Evolutionary conservation across 805 yeast species (phyloP), one percentile per base, ranked within the genome.

Genomic region (Cyberlindnera maclurae): DNA sequence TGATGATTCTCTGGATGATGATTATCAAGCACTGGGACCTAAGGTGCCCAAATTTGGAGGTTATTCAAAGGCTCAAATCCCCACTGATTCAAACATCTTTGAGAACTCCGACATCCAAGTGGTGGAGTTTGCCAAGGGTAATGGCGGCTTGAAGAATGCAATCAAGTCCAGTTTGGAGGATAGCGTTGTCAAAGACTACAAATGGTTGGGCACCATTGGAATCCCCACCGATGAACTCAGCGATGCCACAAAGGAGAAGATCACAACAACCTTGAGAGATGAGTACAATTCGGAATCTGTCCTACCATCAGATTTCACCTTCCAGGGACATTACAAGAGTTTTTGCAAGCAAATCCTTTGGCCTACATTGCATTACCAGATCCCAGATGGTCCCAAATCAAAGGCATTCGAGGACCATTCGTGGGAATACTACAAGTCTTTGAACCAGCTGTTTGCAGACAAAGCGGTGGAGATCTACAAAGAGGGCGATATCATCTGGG

Each of bases 371-470:
- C 85, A 78, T 39, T 93, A 93, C 57, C 96, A 90, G 59, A 85
- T 90, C 29, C 97, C 97, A 0, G 97, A 93, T 59, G 81, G 89
- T 55, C 94, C 96, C 37, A 85, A 83, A 50, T 80, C 95, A 2
- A 88, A 88, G 59, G 95, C 95, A 0, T 93, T 90, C 60, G 96
- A 90, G 60, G 96, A 86, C 48, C 94, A 88, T 57, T 86, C 96
- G 1, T 90, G 97, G 96, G 77, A 77, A 18, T 80, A 82, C 54
- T 90, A 90, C 59, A 77, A 75, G 47, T 62, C 68, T 2, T 69
- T 90, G 45, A 93, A 93, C 54, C 86, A 80, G 57, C 59, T 73
- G 33, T 73, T 89, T 52, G 97, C 97, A 0, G 84, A 88, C 39
- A 75, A 73, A 47, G 70, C 90, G 33, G 74, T 82, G 3, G 72